Percentiles rank a stretch among this genome's conserved stretches.
phyloP scores from a whole-genome alignment of 148 eudicot species.

The Rhododendron simsii region DNA sequence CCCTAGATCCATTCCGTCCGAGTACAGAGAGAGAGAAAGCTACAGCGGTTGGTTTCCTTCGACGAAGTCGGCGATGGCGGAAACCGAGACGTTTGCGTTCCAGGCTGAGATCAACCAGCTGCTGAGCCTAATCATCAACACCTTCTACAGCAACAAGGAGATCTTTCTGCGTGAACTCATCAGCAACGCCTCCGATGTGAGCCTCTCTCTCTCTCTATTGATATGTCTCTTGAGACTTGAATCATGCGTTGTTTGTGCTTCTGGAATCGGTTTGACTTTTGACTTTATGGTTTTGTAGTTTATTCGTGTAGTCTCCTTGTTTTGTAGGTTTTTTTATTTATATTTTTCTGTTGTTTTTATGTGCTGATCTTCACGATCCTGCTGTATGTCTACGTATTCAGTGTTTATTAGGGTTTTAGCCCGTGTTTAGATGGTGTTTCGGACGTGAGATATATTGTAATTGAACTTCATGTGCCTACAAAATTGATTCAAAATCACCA shows the following conservation, averaged over 20 bases:
- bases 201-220: not conserved
- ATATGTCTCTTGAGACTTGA: not conserved
- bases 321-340: too few relatives aligned
- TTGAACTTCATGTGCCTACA: too few relatives aligned
- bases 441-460: not conserved
- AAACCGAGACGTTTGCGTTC: constrained; percentile 67
- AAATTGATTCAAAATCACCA: too few relatives aligned
- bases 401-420: not conserved
- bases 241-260: not conserved
- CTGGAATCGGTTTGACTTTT: not conserved
- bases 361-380: not conserved
- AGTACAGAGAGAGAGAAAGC: constrained; percentile 1
- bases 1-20: not conserved
- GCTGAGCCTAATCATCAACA: constrained; percentile 65
- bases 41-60: not conserved
- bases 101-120: constrained; percentile 78
- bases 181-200: constrained; percentile 67
- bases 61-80: constrained; percentile 32
- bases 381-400: not conserved
- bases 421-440: not conserved
- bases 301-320: too few relatives aligned
- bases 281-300: not conserved
- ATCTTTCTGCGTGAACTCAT: constrained; percentile 74
- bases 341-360: not conserved
- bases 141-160: constrained; percentile 73